Evolutionary conservation across 805 yeast genomes (phyloP).

Genomic region (Isabelozyma rhagii): DNA sequence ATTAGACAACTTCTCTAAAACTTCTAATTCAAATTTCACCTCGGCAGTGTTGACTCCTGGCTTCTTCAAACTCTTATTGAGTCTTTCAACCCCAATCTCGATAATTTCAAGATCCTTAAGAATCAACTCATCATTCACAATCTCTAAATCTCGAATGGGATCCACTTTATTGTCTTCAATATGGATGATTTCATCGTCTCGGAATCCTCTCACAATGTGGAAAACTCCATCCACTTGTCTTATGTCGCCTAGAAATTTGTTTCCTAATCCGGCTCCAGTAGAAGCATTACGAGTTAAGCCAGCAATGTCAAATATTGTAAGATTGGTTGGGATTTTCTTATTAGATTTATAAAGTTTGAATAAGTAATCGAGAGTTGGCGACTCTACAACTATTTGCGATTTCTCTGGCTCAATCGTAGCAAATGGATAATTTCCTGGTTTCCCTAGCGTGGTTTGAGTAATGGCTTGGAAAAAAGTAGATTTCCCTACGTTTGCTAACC

Average conservation of each 20-base stretch:
- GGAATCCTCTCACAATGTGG: slow-evolving; percentile 65
- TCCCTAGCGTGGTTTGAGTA: slow-evolving; percentile 57
- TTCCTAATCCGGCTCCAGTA: slow-evolving; percentile 73
- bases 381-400: slow-evolving; percentile 53
- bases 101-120: slow-evolving; percentile 61
- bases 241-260: slow-evolving; percentile 65
- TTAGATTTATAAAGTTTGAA: slow-evolving; percentile 46
- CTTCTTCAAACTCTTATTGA: slow-evolving; percentile 23
- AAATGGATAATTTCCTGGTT: slow-evolving; percentile 59
- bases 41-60: slow-evolving; percentile 23
- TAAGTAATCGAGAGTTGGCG: slow-evolving; percentile 47
- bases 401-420: slow-evolving; percentile 77
- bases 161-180: slow-evolving; percentile 57
- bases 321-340: slow-evolving; percentile 50
- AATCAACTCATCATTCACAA: slow-evolving; percentile 61
- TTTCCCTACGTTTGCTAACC: slow-evolving; percentile 62
- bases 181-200: slow-evolving; percentile 64
- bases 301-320: slow-evolving; percentile 66
- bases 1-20: slow-evolving; percentile 30
- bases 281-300: slow-evolving; percentile 63
- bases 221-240: slow-evolving; percentile 70
- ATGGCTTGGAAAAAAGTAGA: slow-evolving; percentile 50
- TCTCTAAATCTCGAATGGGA: slow-evolving; percentile 60
- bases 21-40: slow-evolving; percentile 23
- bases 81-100: slow-evolving; percentile 43